Evolutionary conservation across 1,284 basidiomycete genomes (phyloP).

Genomic region (Tilletia caries): DNA sequence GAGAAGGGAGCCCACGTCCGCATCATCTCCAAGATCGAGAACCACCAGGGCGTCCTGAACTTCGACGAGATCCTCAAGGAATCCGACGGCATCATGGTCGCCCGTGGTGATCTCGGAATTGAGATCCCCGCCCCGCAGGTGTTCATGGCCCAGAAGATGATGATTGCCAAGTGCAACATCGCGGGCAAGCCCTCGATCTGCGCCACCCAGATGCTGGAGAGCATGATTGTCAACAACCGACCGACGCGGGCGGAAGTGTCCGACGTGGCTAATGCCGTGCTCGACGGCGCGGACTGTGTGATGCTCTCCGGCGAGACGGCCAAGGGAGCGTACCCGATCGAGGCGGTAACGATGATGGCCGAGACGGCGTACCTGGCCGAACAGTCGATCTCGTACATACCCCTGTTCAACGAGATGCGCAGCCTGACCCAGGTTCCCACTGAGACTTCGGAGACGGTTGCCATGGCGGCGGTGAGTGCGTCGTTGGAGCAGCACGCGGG

Average conservation of each 20-base stretch:
- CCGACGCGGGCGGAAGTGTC: conserved; percentile 53
- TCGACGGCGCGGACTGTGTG: conserved; percentile 54
- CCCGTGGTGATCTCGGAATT: conserved; percentile 53
- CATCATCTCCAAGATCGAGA: conserved; percentile 54
- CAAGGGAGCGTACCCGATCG: conserved; percentile 51
- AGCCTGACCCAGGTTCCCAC: conserved; percentile 45
- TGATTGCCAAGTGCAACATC: conserved; percentile 54
- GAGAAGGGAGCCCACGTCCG: conserved; percentile 52
- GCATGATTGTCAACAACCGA: conserved; percentile 57
- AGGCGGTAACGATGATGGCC: conserved; percentile 57
- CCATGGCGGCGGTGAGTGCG: conserved; percentile 51
- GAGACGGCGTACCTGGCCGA: conserved; percentile 53
- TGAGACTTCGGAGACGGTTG: conserved; percentile 51
- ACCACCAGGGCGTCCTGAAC: conserved; percentile 54
- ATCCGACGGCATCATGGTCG: conserved; percentile 54
- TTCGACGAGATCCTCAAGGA: conserved; percentile 54
- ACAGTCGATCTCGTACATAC: conserved; percentile 50
- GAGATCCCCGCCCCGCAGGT: conserved; percentile 62
- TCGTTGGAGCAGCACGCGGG: conserved; percentile 52
- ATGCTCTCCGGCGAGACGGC: conserved; percentile 54
- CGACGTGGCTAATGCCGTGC: conserved; percentile 53
- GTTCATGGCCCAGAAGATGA: conserved; percentile 54
- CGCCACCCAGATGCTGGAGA: conserved; percentile 99
- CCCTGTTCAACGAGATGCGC: conserved; percentile 59
- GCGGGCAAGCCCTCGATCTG: conserved; percentile 82